Evolutionary conservation across 2,329 filamentous ascomycete species (phyloP), one percentile per base, ranked within the genome.

Genomic region (Talaromyces sp.): DNA sequence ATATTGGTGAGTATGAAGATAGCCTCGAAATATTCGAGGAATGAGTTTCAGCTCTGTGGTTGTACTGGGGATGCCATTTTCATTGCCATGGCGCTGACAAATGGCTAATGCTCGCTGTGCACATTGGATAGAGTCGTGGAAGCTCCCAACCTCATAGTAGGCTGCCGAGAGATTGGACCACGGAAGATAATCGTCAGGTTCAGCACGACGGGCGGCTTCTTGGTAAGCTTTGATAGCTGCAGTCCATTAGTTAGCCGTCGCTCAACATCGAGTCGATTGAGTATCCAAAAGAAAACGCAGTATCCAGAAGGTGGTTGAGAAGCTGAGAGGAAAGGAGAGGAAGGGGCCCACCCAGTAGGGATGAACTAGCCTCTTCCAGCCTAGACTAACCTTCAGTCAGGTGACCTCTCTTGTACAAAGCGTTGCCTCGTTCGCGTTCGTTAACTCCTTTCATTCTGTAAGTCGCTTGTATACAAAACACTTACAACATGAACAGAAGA

Each of bases 121-220:
- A 59, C 62, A 61, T 43, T 57, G 24, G 13, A 58, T 39, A 33
- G 61, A 48, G 16, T 63, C 39, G 22, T 48, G 22, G 24, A 64
- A 45, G 45, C 64, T 61, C 8, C 65, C 65, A 37, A 45, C 41
- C 62, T 66, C 65, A 41, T 64, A 66, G 48, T 66, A 64, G 10
- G 65, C 65, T 3, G 65, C 65, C 14, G 65, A 66, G 50, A 66
- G 65, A 31, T 66, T 66, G 37, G 65, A 66, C 65, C 65, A 66
- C 22, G 65, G 65, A 10, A 66, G 62, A 24, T 59, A 59, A 39
- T 66, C 65, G 65, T 66, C 62, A 6, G 52, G 27, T 3, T n/a
- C 43, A 31, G 65, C 65, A 22, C 27, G 57, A 35, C 27, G 57
- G 43, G 65, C 57, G 37, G 65, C 65, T 43, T 62, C 48, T 43